Evolutionary conservation across 1,284 basidiomycete species (phyloP), one percentile per base, ranked within the genome.

Genomic region (Ceratobasidium sp.): DNA sequence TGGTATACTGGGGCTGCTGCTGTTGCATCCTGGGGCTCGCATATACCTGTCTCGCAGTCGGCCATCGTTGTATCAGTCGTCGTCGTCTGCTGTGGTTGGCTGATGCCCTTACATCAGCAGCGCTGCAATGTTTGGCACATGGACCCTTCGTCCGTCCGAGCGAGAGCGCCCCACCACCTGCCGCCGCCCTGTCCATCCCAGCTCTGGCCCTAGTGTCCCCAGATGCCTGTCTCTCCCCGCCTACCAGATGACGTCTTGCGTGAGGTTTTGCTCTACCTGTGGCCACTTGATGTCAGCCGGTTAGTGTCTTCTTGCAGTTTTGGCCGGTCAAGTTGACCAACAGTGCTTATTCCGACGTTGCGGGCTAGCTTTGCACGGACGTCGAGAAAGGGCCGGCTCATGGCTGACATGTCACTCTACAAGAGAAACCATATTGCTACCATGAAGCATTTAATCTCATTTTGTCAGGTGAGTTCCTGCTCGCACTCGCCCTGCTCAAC

Each of bases 201-300:
- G 35, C 35, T 3, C 38, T 5, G 35, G 35, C 57, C 57, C 21
- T 41, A 38, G 35, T 38, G 35, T 38, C 35, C 35, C 35, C 35
- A 38, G 6, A 58, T 58, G 57, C 57, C 57, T 21, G 18, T 58
- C 57, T 58, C 57, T 28, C 28, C 57, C 16, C 57, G 35, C 11
- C 35, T 58, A 6, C 57, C 57, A 58, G 57, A 69, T 54, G 52
- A 69, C 8, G 43, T 69, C 38, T 43, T 69, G 23, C 66, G 52
- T 14, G 38, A 57, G 41, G 43, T 43, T 23, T 41, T 69, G 35
- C n/a, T 38, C 21, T 58, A 69, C 28, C 44, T 69, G 35, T 69
- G 66, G 66, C 66, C 66, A 1, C 26, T 54, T 30, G 66, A 69
- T 26, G 54, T 69, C 26, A 69, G 66, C 21, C 66, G 66, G 66